Evolutionary conservation across 495 filamentous ascomycete genomes (phyloP).

Genomic region (Penicillium paradoxum): DNA sequence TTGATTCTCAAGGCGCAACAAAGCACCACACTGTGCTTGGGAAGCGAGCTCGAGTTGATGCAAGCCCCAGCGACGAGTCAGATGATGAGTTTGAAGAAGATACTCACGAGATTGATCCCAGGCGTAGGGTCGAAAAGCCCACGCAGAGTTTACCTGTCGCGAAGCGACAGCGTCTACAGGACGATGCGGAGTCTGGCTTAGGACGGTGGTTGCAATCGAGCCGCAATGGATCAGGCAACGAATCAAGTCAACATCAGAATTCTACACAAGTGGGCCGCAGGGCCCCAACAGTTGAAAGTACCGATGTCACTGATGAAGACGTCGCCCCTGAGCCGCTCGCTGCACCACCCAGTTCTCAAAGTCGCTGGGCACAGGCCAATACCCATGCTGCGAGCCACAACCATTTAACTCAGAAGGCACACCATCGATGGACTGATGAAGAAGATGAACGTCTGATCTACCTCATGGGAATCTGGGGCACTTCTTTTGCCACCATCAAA

Average conservation of each 20-base stretch:
- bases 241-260: neutral
- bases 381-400: neutral
- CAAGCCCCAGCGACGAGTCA: neutral
- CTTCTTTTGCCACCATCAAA: neutral
- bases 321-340: neutral
- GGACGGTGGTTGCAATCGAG: neutral
- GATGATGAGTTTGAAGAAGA: neutral
- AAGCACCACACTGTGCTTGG: neutral
- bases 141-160: neutral
- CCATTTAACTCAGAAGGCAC: neutral
- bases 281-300: neutral
- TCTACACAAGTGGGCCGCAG: neutral
- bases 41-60: neutral
- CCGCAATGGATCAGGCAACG: too few relatives aligned
- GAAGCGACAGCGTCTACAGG: neutral
- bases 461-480: neutral
- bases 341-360: neutral
- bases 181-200: neutral
- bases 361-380: neutral
- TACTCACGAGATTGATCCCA: neutral
- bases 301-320: neutral
- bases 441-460: neutral
- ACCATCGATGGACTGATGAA: neutral
- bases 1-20: neutral
- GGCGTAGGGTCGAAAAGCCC: neutral